Evolutionary conservation across 2,329 filamentous ascomycete species (phyloP), one percentile per base, ranked within the genome.

Genomic region (Xylariaceae sp.): DNA sequence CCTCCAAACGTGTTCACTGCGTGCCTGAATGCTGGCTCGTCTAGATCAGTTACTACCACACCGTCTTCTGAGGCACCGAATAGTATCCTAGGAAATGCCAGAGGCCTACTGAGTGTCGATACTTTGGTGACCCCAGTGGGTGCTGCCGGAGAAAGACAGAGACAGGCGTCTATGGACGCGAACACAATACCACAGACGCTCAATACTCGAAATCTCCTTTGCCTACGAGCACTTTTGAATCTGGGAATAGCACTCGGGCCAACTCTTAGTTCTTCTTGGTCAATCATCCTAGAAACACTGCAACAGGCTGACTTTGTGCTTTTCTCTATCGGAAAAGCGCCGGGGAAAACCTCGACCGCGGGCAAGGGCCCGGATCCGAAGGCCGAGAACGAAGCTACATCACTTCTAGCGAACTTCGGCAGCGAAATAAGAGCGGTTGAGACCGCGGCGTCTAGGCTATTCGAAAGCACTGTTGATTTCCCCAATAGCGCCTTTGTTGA

Each of bases 391-490:
- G 83, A 85, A 58, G 74, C 78, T 40, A 76, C 68, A 47, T 73
- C 73, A 19, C 74, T 84, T 53, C 81, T 85, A 63, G 80, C 81
- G 9, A 91, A 90, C 65, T 87, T 98, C 65, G 86, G 85, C 40
- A 80, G 84, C 0, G 95, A 99, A 70, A 89, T 96, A 23, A 85
- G 89, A 57, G 91, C 95, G 29, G 93, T 98, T 0, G 91, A 97
- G 71, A 88, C 89, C 6, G 95, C 95, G 2, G 91, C 92, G 1
- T 86, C 87, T 1, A 86, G 95, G 60, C 79, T 99, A 18, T 87
- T 98, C 55, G 95, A 98, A 70, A 96, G 92, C 73, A 98, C 93
- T 0, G 81, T 89, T 16, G 93, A 97, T 65, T 98, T 96, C 66
- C 91, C 92, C 0, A 92, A 93, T 61, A 81, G 86, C 16, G 81